phyloP scores from a whole-genome alignment of 352 stramenopile genomes.

The Phytophthora pistaciae region DNA sequence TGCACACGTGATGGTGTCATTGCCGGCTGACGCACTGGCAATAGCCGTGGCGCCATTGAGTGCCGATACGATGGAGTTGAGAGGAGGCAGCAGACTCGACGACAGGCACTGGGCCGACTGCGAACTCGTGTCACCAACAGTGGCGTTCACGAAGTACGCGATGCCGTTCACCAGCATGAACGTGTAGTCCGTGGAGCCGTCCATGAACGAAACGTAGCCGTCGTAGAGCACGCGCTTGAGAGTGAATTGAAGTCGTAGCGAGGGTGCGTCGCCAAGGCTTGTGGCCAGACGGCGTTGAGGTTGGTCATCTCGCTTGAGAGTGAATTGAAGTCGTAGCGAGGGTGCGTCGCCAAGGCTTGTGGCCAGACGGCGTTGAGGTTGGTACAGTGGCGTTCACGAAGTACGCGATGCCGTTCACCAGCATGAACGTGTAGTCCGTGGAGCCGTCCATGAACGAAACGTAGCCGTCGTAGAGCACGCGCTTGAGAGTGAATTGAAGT shows the following conservation, averaged over 20 bases:
- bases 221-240: constrained; percentile 40
- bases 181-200: constrained; percentile 20
- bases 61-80: constrained; percentile 24
- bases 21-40: neutral
- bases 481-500: constrained; percentile 35
- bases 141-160: constrained; percentile 26
- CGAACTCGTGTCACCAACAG: constrained; percentile 1
- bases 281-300: constrained; percentile 2
- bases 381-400: constrained; percentile 11
- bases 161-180: constrained; percentile 32
- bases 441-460: constrained; percentile 17
- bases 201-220: constrained; percentile 19
- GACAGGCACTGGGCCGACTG: constrained; percentile 16
- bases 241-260: constrained; percentile 29
- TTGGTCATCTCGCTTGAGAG: constrained; percentile 19
- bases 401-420: constrained; percentile 36
- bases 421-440: constrained; percentile 23
- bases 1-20: constrained; percentile 20
- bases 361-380: constrained; percentile 1
- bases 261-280: constrained; percentile 21
- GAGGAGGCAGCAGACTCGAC: constrained; percentile 11
- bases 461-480: constrained; percentile 33
- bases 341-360: constrained; percentile 23
- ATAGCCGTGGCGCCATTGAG: constrained; percentile 16
- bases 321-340: constrained; percentile 32